Evolutionary conservation across 1,284 basidiomycete species (phyloP), one percentile per base, ranked within the genome.

Genomic region (Phellopilus nigrolimitatus): DNA sequence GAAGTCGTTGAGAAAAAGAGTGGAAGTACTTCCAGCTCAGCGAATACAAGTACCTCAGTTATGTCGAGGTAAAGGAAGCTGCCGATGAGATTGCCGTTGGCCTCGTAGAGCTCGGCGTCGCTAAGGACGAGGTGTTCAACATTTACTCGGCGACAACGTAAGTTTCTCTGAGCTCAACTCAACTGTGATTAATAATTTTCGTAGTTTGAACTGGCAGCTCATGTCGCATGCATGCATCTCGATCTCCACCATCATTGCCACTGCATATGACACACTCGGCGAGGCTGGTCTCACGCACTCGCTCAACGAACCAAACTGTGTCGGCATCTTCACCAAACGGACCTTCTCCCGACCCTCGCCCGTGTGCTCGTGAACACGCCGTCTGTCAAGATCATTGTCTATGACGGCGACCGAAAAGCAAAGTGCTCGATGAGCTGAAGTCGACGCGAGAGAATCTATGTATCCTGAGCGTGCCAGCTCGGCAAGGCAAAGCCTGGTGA

Each of bases 21-120:
- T 99, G 97, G 95, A 90, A 88, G 66, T 98, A 89, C 71, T 98
- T 90, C 69, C 82, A 97, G 71, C 79, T 99, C 55, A 88, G 85
- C 67, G 86, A 88, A 57, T 97, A 87, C 74, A 80, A 88, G 68
- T 97, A 86, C 69, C 69, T 88, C 62, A 79, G 69, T 48, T 97
- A 81, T 67, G 61, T 86, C 54, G 77, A 93, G 60, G 74, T 92
- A 52, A 74, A 83, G 61, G 76, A 82, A 30, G 71, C 74, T 7
- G 77, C 84, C 9, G 70, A 71, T 13, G 79, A 85, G 61, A 70
- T 91, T 49, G 84, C 83, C 0, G 74, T 82, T 21, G 95, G 87
- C 21, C 71, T 99, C 47, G 66, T 88, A 40, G 78, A 88, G 62
- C 72, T 95, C 30, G 91, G 84, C 0, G 67, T 95, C 22, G 71